Evolutionary conservation across 2,329 filamentous ascomycete genomes (phyloP), one percentile per base, ranked within the genome.

Genomic region (Mycocentrospora acerina): DNA sequence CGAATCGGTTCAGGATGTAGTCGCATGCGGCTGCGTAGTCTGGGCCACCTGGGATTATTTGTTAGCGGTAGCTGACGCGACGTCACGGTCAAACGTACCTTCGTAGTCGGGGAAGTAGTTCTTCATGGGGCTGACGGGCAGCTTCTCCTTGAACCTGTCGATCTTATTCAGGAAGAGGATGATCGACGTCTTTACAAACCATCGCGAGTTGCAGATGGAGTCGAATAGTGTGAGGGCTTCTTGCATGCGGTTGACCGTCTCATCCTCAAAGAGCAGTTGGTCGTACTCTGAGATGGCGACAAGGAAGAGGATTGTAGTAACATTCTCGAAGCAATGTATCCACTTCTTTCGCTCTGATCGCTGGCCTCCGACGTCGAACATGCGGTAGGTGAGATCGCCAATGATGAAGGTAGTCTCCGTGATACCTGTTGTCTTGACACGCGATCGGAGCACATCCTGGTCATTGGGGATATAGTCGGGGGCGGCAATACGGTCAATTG

Each of bases 251-350:
- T 86, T 86, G 66, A 67, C 88, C 0, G 88, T 95, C 77, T 95
- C 90, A 65, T 96, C 90, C 68, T 96, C 90, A 68, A 96, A 95
- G 30, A 96, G 80, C 46, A 95, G 78, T 74, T 95, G 90, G 68
- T 96, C 90, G 76, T 96, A 96, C 71, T 95, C 90, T 55, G 90
- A 95, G 58, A 96, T 95, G 71, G 91, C 91, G 54, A 96, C 91
- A 39, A 95, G 75, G 83, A 96, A 96, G 26, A 96, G 85, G 57
- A 96, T 95, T 8, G 90, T 95, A 7, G 90, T 95, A 62, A 96
- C 90, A 60, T 96, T 95, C 76, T 96, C 90, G 71, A 96, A 96
- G 75, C 90, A 95, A 76, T 96, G 90, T 59, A 96, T 96, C 90
- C 90, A 96, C 82, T 96, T 96, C 86, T 96, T 96, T 67, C 90